Base-by-base conservation (phyloP, 2,329 filamentous ascomycete species). In the Peltaster fructicola region DNA sequence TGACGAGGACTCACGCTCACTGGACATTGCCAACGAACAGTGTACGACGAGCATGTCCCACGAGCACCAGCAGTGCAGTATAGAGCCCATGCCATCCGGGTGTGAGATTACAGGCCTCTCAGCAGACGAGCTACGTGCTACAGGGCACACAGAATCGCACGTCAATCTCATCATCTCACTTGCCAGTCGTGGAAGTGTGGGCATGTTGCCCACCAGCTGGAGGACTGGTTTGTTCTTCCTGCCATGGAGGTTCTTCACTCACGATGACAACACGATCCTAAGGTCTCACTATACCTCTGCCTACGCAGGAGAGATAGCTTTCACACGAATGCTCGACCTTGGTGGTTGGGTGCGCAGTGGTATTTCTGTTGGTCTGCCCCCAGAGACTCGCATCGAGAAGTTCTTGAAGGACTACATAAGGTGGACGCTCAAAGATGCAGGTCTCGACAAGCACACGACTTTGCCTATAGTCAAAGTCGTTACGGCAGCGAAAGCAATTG, bases 131-230 rank as follows among this genome's bases (percentile, higher is more conserved):
- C 27, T 48, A 15, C 35, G 34, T 17, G 32, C 30, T 6, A 22
- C 34, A 25, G 54, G 57, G 21, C 70, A 61, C 59, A 50, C 54
- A 3, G 48, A 57, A 14, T 57, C 61, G 25, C 62, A 68, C 27
- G 55, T 60, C 19, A 54, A 56, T 16, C 46, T 70, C 3, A 61
- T 61, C 34, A 56, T 59, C 29, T 60, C 60, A 29, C 53, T 70
- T 15, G 54, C 54, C 5, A 56, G 61, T 47, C 61, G 65, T 20
- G 65, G 66, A 9, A 60, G 58, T 25, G 65, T 69, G 44, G 59
- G 66, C 7, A 42, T 70, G 1, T 40, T 71, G 8, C 62, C 63
- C 2, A 40, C 44, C 8, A 48, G 49, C 31, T 69, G 64, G 63
- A 48, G 52, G 21, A 43, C 55, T 24, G 64, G 69, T 33, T 68